phyloP scores from a whole-genome alignment of 768 basidiomycete genomes.

The Hypsizygus marmoreus region DNA sequence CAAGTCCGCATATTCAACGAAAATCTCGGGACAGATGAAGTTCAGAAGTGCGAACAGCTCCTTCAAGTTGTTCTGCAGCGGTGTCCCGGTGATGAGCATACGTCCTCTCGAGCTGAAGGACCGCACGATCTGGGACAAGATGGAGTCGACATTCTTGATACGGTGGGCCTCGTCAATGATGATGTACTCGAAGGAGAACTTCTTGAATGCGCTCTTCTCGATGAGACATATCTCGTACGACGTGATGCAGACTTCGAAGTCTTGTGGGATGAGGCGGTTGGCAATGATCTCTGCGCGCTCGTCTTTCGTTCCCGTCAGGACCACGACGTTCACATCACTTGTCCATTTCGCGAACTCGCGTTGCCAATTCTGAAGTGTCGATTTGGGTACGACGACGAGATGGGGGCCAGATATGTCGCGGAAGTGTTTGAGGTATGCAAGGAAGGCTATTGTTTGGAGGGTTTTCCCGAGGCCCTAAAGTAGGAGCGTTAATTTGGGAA shows the following conservation, averaged over 20 bases:
- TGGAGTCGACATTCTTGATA: slow-evolving; percentile 98
- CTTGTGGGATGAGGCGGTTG: slow-evolving; percentile 75
- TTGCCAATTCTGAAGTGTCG: slow-evolving; percentile 95
- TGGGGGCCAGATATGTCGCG: slow-evolving; percentile 79
- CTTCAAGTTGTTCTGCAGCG: slow-evolving; percentile 95
- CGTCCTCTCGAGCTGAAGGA: slow-evolving; percentile 87
- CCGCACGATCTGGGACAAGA: slow-evolving; percentile 92
- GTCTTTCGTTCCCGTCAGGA: slow-evolving; percentile 86
- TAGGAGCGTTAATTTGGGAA: neutral
- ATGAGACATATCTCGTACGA: slow-evolving; percentile 97
- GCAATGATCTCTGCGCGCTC: slow-evolving; percentile 85
- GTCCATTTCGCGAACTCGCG: slow-evolving; percentile 94
- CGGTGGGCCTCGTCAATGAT: slow-evolving; percentile 98
- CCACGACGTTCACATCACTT: slow-evolving; percentile 79
- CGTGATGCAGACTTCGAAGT: slow-evolving; percentile 94
- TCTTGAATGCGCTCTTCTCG: slow-evolving; percentile 89
- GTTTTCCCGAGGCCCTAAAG: slow-evolving; percentile 96
- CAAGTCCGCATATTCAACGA: slow-evolving; percentile 87
- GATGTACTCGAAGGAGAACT: slow-evolving; percentile 97
- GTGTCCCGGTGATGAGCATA: slow-evolving; percentile 94
- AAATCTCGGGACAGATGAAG: slow-evolving; percentile 97
- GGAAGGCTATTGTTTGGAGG: slow-evolving; percentile 95
- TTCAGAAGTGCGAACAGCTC: slow-evolving; percentile 92
- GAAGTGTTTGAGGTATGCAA: slow-evolving; percentile 91
- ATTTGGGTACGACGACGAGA: slow-evolving; percentile 97